These are phyloP conservation scores for Fraxinus anomala DNA, from an alignment of 257 asterid species.

Conservation along the genomic window DNA sequence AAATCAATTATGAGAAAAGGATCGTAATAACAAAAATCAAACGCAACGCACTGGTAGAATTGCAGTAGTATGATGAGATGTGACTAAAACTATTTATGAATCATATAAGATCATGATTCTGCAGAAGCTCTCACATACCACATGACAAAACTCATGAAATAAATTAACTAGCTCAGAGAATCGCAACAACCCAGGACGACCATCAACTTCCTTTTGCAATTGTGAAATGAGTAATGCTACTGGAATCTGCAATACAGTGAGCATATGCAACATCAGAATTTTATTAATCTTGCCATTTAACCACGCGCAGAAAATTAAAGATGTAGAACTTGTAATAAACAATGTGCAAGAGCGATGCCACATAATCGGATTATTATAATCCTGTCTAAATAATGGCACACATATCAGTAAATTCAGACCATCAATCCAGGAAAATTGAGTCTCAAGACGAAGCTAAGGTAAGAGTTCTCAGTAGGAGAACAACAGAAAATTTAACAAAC, in stretches of 20 bases:
- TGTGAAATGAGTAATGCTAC: slow-evolving; percentile 80
- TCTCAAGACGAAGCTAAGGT: background rate
- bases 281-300: background rate
- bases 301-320: background rate
- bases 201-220: slow-evolving; percentile 70
- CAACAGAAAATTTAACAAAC: background rate
- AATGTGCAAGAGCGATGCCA: background rate
- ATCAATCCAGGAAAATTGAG: slow-evolving; percentile 13
- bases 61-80: slow-evolving; percentile 3
- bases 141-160: slow-evolving; percentile 93
- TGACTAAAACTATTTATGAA: background rate
- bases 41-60: background rate
- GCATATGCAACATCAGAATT: slow-evolving; percentile 7
- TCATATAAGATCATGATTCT: slow-evolving; percentile 5
- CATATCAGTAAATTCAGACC: background rate
- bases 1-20: background rate
- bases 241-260: slow-evolving; percentile 59
- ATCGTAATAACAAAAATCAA: background rate
- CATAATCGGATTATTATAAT: background rate
- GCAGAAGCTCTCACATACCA: slow-evolving; percentile 57
- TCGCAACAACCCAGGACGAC: slow-evolving; percentile 67
- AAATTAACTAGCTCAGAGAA: slow-evolving; percentile 88
- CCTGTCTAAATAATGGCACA: slow-evolving; percentile 1
- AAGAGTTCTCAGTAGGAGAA: background rate
- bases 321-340: background rate